Percentiles rank a stretch among this genome's conserved stretches.
Evolutionary conservation across 2,329 filamentous ascomycete species (phyloP).

Genomic region (Basipetospora sp.): DNA sequence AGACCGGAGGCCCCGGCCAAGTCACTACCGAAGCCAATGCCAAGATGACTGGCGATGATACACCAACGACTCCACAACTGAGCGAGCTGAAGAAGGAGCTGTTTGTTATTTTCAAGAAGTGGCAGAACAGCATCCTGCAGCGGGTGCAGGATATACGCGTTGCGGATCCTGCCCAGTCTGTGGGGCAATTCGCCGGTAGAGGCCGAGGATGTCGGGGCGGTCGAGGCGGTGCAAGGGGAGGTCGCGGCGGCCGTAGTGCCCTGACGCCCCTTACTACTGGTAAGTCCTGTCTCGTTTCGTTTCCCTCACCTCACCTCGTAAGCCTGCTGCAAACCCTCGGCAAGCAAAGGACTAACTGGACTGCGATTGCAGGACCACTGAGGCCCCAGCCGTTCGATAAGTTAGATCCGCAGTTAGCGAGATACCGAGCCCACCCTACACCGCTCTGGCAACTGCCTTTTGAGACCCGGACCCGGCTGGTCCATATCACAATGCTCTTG

Average conservation of each 20-base stretch:
- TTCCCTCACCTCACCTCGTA: background rate
- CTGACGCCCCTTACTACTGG: conserved; percentile 13
- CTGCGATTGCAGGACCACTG: conserved; percentile 19
- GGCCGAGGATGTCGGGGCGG: conserved; percentile 11
- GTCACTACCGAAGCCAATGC: conserved; percentile 1
- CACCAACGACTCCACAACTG: conserved; percentile 27
- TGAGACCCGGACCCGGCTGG: conserved; percentile 49
- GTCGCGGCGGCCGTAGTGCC: conserved; percentile 9
- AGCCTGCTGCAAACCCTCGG: too few relatives aligned
- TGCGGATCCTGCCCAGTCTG: conserved; percentile 20
- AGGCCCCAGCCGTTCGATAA: conserved; percentile 24
- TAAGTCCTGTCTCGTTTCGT: conserved; percentile 1
- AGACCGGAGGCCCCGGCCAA: conserved; percentile 9
- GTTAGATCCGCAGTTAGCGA: conserved; percentile 31
- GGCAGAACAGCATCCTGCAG: conserved; percentile 56
- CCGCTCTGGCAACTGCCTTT: conserved; percentile 43
- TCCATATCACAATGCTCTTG: conserved; percentile 59
- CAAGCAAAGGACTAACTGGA: too few relatives aligned
- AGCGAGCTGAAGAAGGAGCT: conserved; percentile 55
- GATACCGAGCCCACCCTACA: conserved; percentile 47
- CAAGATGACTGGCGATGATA: conserved; percentile 12
- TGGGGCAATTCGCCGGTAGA: background rate
- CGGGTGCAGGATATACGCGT: conserved; percentile 55
- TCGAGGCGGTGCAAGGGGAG: conserved; percentile 20
- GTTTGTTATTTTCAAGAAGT: conserved; percentile 61